Base-by-base conservation (phyloP, 495 filamentous ascomycete genomes). In the Rostrohypoxylon terebratum region DNA sequence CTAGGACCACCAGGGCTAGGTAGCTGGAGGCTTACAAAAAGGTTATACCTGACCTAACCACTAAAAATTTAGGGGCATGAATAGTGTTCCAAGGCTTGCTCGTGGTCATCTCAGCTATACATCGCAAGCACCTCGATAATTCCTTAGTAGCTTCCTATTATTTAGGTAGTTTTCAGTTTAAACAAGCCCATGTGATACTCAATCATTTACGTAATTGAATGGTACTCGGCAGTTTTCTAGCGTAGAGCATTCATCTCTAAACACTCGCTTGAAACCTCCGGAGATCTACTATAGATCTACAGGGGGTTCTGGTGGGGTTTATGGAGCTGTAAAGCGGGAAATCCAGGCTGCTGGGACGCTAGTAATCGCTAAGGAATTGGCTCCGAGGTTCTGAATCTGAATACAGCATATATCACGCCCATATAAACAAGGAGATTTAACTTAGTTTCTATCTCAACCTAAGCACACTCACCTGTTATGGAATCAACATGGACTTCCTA, bases 211-310 rank as follows among this genome's bases (percentile, higher is more conserved):
- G 28, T 28, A 28, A 28, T 28, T 28, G 28, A 38, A 38, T 13
- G 11, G 11, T 38, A 38, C 8, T 13, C 34, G 8, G 34, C 34
- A 38, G 7, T 13, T 38, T 38, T 38, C 34, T 1, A 38, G n/a
- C n/a, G n/a, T 38, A 9, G 9, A 38, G 11, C 11, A 38, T 38
- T 38, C 34, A 38, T 1, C 1, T 7, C 34, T 13, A 38, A 13
- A 1, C 6, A 2, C 9, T 38, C 1, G 11, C 9, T 38, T 38
- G 11, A 38, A 13, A 38, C 11, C 34, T 8, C 8, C 11, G 8
- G 34, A 38, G 34, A 38, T 38, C 34, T 38, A 13, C 34, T 38
- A 38, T 4, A 44, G 65, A 60, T 60, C 45, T 68, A 44, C 45
- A 68, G 57, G 55, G 55, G 55, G 13, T 50, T 1, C n/a, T 8